Evolutionary conservation across 805 yeast species (phyloP), one percentile per base, ranked within the genome.

Genomic region (Blastobotrys americana): DNA sequence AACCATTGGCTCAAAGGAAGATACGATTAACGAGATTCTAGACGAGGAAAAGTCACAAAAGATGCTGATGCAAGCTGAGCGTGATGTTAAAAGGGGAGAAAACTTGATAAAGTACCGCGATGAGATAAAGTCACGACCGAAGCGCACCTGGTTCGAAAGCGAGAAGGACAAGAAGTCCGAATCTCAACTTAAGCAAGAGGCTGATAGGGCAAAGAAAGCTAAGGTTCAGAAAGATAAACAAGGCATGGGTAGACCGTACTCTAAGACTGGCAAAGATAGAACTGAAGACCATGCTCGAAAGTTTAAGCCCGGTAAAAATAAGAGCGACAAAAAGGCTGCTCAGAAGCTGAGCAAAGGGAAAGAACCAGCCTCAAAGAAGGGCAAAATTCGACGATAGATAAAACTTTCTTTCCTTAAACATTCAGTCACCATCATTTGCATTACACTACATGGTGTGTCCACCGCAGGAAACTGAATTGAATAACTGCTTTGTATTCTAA

Each of bases 111-210:
- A 76, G 59, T 88, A 84, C 56, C 77, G 78, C 53, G 76, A 76
- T 43, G 97, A 93, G 65, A 93, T 93, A 58, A 74, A 77, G 52
- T 70, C 96, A 1, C 77, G 97, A 58, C 97, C 98, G 27, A 87
- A 77, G 65, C 79, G 99, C 68, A 93, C 98, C 0, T 93, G 99
- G 99, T 90, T 93, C 64, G 90, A 86, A 66, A 58, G 71, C 27
- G 79, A 75, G 48, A 65, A 64, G 40, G 80, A 77, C 28, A 77
- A 78, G 65, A 48, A 49, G 36, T 44, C 53, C 4, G 58, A 54
- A 21, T 25, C 51, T n/a, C 52, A 46, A 31, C 31, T 49, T 18
- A 43, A 40, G 34, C 45, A 47, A 16, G 49, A 46, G 10, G 35
- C 40, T 15, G 37, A 61, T 57, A 59, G 54, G 65, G 70, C 76